Conservation (phyloP, 495 filamentous ascomycete species). For the Aspergillus haitiensis region DNA sequence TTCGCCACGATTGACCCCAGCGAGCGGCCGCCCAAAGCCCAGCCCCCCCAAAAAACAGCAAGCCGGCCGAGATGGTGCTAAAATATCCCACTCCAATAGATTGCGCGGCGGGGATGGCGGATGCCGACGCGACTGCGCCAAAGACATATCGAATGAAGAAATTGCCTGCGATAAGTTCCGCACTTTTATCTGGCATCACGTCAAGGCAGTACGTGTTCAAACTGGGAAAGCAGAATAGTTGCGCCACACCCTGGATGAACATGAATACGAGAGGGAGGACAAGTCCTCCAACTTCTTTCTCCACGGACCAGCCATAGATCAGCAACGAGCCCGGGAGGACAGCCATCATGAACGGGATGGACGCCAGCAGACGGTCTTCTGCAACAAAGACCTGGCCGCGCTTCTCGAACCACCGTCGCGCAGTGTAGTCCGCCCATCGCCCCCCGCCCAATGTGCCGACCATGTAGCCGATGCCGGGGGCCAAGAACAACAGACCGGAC, state of each 20-base stretch:
- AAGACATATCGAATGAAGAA: slow-evolving; percentile 71
- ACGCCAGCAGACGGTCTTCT: slow-evolving; percentile 66
- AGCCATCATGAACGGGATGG: slow-evolving; percentile 58
- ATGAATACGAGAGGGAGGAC: slow-evolving; percentile 67
- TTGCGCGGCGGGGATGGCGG: slow-evolving; percentile 65
- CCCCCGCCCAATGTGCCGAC: slow-evolving; percentile 70
- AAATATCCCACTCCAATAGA: slow-evolving; percentile 61
- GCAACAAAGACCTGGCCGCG: slow-evolving; percentile 59
- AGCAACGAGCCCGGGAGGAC: slow-evolving; percentile 66
- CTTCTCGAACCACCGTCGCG: slow-evolving; percentile 61
- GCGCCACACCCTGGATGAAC: slow-evolving; percentile 69
- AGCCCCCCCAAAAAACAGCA: slow-evolving; percentile 1
- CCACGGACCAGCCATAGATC: slow-evolving; percentile 71
- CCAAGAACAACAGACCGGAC: slow-evolving; percentile 71
- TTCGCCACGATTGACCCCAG: slow-evolving; percentile 3
- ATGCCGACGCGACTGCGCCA: slow-evolving; percentile 62
- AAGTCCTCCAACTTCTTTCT: slow-evolving; percentile 65
- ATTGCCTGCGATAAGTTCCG: slow-evolving; percentile 72
- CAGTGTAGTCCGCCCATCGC: slow-evolving; percentile 65
- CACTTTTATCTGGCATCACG: slow-evolving; percentile 64
- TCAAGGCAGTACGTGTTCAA: slow-evolving; percentile 77
- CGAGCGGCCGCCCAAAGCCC: slow-evolving; percentile 6
- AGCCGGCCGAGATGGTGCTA: slow-evolving; percentile 14
- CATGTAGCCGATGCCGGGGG: slow-evolving; percentile 69
- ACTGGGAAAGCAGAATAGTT: slow-evolving; percentile 71